A percentile compares a stretch with the other conserved stretches of the same genome.
These are phyloP conservation scores for Intubia oerlemansii DNA, from an alignment of 2,329 filamentous ascomycete species.

Conservation along the genomic window DNA sequence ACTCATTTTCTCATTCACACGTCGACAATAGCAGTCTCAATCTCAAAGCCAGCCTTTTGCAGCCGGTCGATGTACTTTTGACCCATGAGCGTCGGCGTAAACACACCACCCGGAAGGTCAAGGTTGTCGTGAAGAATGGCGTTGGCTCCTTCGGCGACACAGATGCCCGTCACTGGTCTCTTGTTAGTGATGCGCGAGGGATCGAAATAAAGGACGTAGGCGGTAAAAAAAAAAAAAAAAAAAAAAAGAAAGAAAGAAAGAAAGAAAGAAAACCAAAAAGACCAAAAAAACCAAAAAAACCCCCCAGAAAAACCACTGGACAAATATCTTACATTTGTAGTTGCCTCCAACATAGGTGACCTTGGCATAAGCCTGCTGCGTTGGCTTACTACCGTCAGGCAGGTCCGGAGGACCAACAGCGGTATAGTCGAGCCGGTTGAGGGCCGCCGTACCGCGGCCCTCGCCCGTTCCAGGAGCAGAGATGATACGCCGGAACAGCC, in stretches of 20 bases:
- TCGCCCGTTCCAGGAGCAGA: constrained; percentile 34
- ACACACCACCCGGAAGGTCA: constrained; percentile 40
- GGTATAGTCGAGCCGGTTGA: constrained; percentile 40
- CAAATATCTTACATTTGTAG: constrained; percentile 47
- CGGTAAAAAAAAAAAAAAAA: background rate
- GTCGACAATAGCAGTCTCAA: constrained; percentile 25
- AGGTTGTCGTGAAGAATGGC: constrained; percentile 42
- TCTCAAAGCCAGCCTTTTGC: constrained; percentile 36
- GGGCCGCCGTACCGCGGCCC: constrained; percentile 27
- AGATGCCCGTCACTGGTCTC: constrained; percentile 37
- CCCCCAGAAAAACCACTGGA: background rate
- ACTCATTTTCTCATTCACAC: no score
- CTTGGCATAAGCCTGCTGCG: constrained; percentile 30
- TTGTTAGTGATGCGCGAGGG: no score
- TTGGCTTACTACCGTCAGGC: constrained; percentile 9
- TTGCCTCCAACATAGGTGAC: constrained; percentile 36
- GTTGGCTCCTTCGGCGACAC: constrained; percentile 41
- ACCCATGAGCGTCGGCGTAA: constrained; percentile 52
- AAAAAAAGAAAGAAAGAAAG: no score
- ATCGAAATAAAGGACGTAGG: no score
- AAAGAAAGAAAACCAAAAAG: no score
- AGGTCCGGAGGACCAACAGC: constrained; percentile 41
- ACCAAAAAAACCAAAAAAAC: no score
- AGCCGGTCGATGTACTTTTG: constrained; percentile 43
- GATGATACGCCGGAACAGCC: constrained; percentile 20